Evolutionary conservation across 257 asterid genomes (phyloP), one percentile per base, ranked within the genome.

Genomic region (Cruciata laevipes): DNA sequence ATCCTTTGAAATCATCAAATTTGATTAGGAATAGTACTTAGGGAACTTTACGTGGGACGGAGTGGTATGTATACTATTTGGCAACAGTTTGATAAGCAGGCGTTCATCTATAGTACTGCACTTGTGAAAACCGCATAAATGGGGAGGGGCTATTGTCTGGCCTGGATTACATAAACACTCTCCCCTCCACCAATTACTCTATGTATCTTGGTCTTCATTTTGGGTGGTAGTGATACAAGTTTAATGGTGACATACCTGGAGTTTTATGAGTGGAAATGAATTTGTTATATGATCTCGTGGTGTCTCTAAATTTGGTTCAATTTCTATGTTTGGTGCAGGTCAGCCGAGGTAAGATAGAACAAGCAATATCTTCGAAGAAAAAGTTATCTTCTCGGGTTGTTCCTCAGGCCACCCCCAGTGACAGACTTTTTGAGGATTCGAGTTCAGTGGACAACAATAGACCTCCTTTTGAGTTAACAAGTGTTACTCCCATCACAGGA

Each of bases 321-420:
- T 25, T 17, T 44, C 24, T 47, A 20, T 63, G 64, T 63, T 69
- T 65, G 63, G 40, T 17, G 18, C 87, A 94, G 99, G 87, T 79
- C 61, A 95, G 89, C 56, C 84, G 76, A 38, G 78, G 73, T 64
- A 89, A 84, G 77, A 79, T 83, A 4, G 87, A 84, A 80, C 88
- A 75, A 73, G 82, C 86, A 69, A 80, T 75, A 66, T 80, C 68
- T 40, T 66, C 76, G 63, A 79, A 73, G 68, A 84, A 82, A 72
- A 85, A 73, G 74, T 74, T 91, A 27, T 72, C 78, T 18, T 57
- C 68, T 42, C 42, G 44, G 68, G 63, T 35, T 59, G 65, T 69
- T 66, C 80, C 79, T 4, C 57, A 61, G 14, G 68, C 82, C 31
- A 65, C 72, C 16, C 66, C 78, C 21, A 6, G 63, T 51, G 79